A percentile compares a stretch with the other conserved stretches of the same genome.
Conservation (phyloP, 768 basidiomycete genomes). For the Crucibulum laeve region DNA sequence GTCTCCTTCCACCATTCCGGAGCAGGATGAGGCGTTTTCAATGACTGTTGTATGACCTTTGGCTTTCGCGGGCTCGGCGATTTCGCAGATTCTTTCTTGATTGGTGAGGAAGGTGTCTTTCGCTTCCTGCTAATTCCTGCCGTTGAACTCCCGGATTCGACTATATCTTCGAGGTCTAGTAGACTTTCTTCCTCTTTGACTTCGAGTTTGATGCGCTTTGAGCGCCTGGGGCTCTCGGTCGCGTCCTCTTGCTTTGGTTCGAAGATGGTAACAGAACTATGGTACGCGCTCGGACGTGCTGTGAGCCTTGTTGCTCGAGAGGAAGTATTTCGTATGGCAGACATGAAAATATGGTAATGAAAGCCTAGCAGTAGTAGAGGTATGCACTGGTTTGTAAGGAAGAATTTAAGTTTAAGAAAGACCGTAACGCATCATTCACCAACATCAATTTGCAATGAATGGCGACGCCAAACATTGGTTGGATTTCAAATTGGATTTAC, state of each 20-base stretch:
- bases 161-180: slow-evolving; percentile 5
- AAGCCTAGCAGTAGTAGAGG: slow-evolving; percentile 46
- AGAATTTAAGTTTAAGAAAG: no score
- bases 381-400: no score
- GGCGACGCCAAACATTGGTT: no score
- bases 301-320: slow-evolving; percentile 26
- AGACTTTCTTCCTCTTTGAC: slow-evolving; percentile 8
- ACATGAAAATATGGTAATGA: slow-evolving; percentile 14
- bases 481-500: no score
- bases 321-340: slow-evolving; percentile 19
- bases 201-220: slow-evolving; percentile 1
- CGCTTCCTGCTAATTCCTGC: background rate
- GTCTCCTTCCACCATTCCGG: slow-evolving; percentile 65
- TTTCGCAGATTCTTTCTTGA: slow-evolving; percentile 17
- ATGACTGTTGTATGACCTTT: slow-evolving; percentile 51
- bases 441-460: no score
- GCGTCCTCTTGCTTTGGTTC: slow-evolving; percentile 17
- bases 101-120: slow-evolving; percentile 9
- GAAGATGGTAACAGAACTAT: slow-evolving; percentile 37
- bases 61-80: slow-evolving; percentile 49
- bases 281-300: slow-evolving; percentile 38
- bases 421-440: no score
- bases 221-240: slow-evolving; percentile 11
- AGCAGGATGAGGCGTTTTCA: slow-evolving; percentile 61
- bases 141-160: slow-evolving; percentile 2